Percentiles rank a stretch among this genome's conserved stretches.
phyloP scores from a whole-genome alignment of 1,284 basidiomycete genomes.

The Sanguinoderma infundibulare region DNA sequence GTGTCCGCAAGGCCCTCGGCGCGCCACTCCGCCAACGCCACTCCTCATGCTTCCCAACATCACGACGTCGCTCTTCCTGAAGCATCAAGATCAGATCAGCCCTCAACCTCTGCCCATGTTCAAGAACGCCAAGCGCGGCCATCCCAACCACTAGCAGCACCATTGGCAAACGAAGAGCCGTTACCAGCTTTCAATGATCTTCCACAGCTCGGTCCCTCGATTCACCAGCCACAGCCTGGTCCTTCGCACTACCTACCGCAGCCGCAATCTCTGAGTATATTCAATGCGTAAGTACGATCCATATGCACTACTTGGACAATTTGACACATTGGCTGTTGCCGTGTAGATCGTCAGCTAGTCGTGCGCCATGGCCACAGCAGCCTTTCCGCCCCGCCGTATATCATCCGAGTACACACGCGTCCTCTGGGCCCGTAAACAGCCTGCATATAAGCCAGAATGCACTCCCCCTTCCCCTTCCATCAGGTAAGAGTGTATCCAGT shows the following conservation, averaged over 20 bases:
- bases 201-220: background rate
- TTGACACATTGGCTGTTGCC: background rate
- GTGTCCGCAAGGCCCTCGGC: background rate
- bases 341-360: background rate
- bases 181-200: background rate
- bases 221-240: background rate
- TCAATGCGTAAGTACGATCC: background rate
- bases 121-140: no score
- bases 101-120: no score
- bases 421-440: background rate
- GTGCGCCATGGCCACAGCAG: background rate
- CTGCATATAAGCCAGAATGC: background rate
- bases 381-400: background rate
- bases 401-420: background rate
- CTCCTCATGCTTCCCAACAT: background rate
- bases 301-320: background rate
- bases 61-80: background rate
- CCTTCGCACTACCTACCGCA: background rate
- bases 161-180: background rate
- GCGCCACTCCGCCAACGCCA: background rate
- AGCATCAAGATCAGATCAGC: no score
- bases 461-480: background rate
- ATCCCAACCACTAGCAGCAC: background rate
- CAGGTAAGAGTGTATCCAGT: background rate
- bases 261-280: background rate